phyloP scores from a whole-genome alignment of 768 basidiomycete genomes.

The Ramaria sp. region DNA sequence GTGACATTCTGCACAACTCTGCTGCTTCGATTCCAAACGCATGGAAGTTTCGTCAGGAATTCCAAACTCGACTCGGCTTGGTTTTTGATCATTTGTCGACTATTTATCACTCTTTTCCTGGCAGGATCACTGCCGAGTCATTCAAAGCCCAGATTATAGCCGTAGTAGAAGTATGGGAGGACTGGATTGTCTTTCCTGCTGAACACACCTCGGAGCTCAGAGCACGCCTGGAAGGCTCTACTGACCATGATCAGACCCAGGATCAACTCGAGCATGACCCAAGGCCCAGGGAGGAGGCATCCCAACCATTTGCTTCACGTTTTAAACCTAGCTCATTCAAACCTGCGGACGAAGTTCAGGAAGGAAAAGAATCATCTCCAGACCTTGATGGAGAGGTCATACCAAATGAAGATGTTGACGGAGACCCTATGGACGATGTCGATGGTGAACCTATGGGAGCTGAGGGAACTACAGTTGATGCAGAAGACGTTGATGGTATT shows the following conservation, averaged over 20 bases:
- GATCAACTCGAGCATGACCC: conserved; percentile 14
- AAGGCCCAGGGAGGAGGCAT: conserved; percentile 17
- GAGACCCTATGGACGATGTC: conserved; percentile 31
- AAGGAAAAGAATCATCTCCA: conserved; percentile 24
- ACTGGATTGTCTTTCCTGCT: conserved; percentile 94
- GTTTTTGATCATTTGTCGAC: conserved; percentile 94
- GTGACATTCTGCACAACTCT: conserved; percentile 96
- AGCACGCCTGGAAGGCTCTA: conserved; percentile 57
- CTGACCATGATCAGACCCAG: conserved; percentile 19
- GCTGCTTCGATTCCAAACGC: conserved; percentile 89
- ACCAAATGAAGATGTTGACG: conserved; percentile 36
- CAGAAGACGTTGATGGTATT: conserved; percentile 37
- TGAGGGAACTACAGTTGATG: conserved; percentile 20
- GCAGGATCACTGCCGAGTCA: conserved; percentile 89
- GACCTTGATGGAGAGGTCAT: conserved; percentile 26
- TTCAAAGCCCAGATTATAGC: conserved; percentile 89
- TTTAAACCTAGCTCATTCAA: conserved; percentile 77
- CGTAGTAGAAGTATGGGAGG: conserved; percentile 94
- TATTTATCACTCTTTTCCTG: conserved; percentile 93
- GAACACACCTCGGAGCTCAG: conserved; percentile 73
- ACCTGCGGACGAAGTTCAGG: conserved; percentile 37
- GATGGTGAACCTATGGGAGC: conserved; percentile 35
- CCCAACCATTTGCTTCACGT: conserved; percentile 36
- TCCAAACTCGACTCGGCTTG: conserved; percentile 81
- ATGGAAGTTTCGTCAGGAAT: conserved; percentile 95